Percentiles rank a stretch among this genome's conserved stretches.
phyloP scores from a whole-genome alignment of 306 rosid species.

The Cicer judaicum region DNA sequence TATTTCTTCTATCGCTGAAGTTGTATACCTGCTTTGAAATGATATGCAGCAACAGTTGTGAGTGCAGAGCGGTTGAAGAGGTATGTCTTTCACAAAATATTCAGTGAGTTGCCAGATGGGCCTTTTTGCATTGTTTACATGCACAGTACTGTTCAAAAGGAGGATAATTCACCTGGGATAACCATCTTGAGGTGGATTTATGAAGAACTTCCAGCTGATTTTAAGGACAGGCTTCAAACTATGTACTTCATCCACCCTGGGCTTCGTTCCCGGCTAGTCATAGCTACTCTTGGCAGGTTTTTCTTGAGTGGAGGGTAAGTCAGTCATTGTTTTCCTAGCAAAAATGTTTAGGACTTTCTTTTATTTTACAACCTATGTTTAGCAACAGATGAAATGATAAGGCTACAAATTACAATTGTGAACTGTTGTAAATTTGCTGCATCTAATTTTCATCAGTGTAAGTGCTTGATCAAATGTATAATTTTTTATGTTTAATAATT shows the following conservation, averaged over 20 bases:
- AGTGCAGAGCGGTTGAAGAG: slow-evolving; percentile 82
- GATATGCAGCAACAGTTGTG: slow-evolving; percentile 71
- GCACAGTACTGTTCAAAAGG: slow-evolving; percentile 81
- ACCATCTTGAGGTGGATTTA: slow-evolving; percentile 97
- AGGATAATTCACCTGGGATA: slow-evolving; percentile 91
- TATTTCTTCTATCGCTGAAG: slow-evolving; percentile 14
- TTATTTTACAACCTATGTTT: slow-evolving; percentile 22
- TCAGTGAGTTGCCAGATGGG: slow-evolving; percentile 77
- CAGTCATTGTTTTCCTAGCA: slow-evolving; percentile 27
- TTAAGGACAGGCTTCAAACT: slow-evolving; percentile 83
- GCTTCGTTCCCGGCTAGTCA: slow-evolving; percentile 79
- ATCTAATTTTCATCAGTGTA: slow-evolving; percentile 3
- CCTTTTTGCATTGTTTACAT: slow-evolving; percentile 84
- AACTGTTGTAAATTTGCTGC: background rate
- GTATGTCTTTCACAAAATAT: slow-evolving; percentile 70
- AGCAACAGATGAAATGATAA: slow-evolving; percentile 11
- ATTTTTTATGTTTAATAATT: background rate
- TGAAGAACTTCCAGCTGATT: slow-evolving; percentile 76
- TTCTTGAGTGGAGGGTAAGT: slow-evolving; percentile 93
- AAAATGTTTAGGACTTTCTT: slow-evolving; percentile 6
- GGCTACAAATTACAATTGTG: background rate
- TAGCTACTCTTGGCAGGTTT: slow-evolving; percentile 86
- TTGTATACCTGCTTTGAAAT: slow-evolving; percentile 39
- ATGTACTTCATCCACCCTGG: slow-evolving; percentile 91
- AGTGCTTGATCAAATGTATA: slow-evolving; percentile 1